phyloP scores from a whole-genome alignment of 2,329 filamentous ascomycete genomes.

The Paecilomyces variotii region DNA sequence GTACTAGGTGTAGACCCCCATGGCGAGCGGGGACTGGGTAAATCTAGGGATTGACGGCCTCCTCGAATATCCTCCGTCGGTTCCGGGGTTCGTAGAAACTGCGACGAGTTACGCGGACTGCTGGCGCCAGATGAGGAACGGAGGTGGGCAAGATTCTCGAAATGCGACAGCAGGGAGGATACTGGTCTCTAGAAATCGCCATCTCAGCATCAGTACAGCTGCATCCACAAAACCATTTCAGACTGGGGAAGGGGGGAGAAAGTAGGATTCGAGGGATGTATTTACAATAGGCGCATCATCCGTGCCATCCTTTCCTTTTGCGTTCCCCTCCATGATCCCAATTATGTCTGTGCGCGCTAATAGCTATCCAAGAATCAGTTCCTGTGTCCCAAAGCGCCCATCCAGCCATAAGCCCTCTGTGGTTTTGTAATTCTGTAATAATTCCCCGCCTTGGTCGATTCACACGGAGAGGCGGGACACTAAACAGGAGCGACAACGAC shows the following conservation, averaged over 20 bases:
- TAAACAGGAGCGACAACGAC: background rate
- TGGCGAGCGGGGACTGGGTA: conserved; percentile 32
- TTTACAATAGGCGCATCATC: conserved; percentile 32
- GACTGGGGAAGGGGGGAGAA: conserved; percentile 3
- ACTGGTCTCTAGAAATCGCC: conserved; percentile 33
- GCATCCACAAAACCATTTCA: conserved; percentile 4
- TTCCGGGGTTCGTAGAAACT: conserved; percentile 24
- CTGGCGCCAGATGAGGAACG: conserved; percentile 18
- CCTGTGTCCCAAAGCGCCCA: conserved; percentile 18
- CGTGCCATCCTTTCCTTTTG: conserved; percentile 23
- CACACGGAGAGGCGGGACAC: background rate
- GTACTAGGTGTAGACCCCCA: conserved; percentile 23
- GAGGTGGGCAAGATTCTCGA: conserved; percentile 38
- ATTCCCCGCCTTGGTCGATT: background rate
- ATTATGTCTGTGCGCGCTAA: conserved; percentile 16
- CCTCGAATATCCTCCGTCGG: conserved; percentile 21
- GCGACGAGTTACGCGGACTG: conserved; percentile 20
- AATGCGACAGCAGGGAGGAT: conserved; percentile 42
- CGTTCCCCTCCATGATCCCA: conserved; percentile 29
- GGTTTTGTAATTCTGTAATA: background rate
- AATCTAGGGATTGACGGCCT: conserved; percentile 34
- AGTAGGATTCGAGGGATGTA: conserved; percentile 7
- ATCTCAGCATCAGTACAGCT: conserved; percentile 6
- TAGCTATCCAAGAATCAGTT: conserved; percentile 12
- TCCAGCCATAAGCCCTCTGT: background rate